Evolutionary conservation across 495 filamentous ascomycete species (phyloP), one percentile per base, ranked within the genome.

Genomic region (Penicillium pancosmium): DNA sequence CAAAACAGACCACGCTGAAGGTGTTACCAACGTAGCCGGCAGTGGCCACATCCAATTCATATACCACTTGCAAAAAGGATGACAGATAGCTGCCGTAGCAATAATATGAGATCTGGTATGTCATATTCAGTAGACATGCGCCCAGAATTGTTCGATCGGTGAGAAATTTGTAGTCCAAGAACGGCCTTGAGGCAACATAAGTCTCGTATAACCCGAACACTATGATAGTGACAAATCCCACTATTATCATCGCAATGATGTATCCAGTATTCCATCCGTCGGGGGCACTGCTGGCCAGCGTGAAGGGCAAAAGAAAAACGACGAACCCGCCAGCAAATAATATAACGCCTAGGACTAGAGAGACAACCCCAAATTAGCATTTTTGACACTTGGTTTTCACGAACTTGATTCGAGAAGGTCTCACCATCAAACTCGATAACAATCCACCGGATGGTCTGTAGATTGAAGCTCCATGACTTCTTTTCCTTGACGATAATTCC

Each of bases 21-120:
- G 74, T 73, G 60, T 82, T 82, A 4, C 64, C 72, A 56, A 86
- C 74, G 55, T 82, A 82, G 7, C 80, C 81, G 2, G 88, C 44
- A 2, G 16, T 35, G 3, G 74, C 73, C 50, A 90, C 56, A 57
- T 53, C 74, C 2, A 88, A n/a, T 5, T 75, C 71, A 67, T 85
- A 78, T 54, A 92, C 89, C 5, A 89, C 88, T 73, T 89, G 86
- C 1, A 92, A 76, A 72, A 84, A 90, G 10, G 84, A 88, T 44
- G 70, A 72, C 72, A 89, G 87, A 69, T 83, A 86, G 55, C 68
- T 72, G 66, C 82, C 76, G 82, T 71, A 82, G 40, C 53, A 61
- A 46, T 60, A 63, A 36, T 63, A 66, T n/a, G 77, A 80, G 62
- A 87, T 60, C 58, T 85, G 87, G 11, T 87, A 67, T 1, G 68